Evolutionary conservation across 1,284 basidiomycete species (phyloP), one percentile per base, ranked within the genome.

Genomic region (Mycena citricolor): DNA sequence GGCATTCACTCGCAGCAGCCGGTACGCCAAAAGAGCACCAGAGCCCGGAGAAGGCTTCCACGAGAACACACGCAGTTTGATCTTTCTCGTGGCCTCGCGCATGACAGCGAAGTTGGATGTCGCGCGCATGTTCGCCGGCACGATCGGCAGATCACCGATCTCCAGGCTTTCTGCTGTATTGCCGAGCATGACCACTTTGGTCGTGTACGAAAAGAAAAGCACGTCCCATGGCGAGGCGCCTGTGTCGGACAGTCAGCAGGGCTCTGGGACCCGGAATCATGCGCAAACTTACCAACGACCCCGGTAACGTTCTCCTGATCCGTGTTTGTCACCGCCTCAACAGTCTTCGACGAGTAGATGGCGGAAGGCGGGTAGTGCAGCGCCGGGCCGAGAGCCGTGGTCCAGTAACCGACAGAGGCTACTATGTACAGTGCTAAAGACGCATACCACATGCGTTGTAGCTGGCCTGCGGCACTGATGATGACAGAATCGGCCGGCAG

Each of bases 141-240:
- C 73, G 41, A 94, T 81, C 2, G 91, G 91, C 32, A 94, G 67
- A 61, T 94, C 90, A 51, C 82, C 88, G 17, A 92, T 89, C 56
- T 94, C 88, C 45, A 94, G 75, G 43, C 79, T 84, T 47, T 78
- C 73, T 4, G 83, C 71, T 7, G 71, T 73, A 61, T 90, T 81
- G 4, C 90, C 90, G 32, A 90, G 80, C 76, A 83, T 81, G 45
- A 94, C 81, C 6, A 94, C 87, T 51, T 84, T 83, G 1, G 86
- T 90, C 20, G 86, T 89, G 61, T 91, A 93, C 11, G 81, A 82
- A 65, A 94, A 94, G 8, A 91, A 62, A 4, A 91, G 63, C 41
- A 70, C 69, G 39, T 77, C 78, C 65, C 76, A 79, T 2, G 83
- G 72, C 5, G 77, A 83, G 11, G 70, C 70, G 45, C 68, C 33